phyloP scores from a whole-genome alignment of 2,329 filamentous ascomycete genomes.

The Huntiella decipiens region DNA sequence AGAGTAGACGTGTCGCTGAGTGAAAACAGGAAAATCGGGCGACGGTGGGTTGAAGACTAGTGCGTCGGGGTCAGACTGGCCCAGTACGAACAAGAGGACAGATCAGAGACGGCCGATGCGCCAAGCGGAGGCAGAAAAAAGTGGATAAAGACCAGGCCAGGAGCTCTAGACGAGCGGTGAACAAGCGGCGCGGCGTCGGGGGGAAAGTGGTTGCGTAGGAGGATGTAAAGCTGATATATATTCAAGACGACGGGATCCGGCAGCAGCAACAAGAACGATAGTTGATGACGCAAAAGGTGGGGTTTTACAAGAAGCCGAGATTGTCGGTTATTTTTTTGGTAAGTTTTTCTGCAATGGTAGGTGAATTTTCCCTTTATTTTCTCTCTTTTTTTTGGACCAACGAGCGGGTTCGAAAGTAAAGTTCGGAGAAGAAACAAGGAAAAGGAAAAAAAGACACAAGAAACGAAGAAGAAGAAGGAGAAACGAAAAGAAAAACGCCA shows the following conservation, averaged over 20 bases:
- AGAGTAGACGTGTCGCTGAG: conserved; percentile 1
- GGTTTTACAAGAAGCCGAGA: too few species aligned
- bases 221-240: too few species aligned
- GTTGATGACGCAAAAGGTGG: too few species aligned
- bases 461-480: conserved; percentile 8
- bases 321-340: too few species aligned
- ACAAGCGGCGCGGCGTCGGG: too few species aligned
- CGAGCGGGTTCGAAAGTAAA: conserved; percentile 2
- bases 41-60: neutral
- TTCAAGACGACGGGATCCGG: too few species aligned
- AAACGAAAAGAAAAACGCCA: conserved; percentile 4
- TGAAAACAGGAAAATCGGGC: neutral
- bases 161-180: too few species aligned
- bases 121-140: conserved; percentile 6
- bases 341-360: too few species aligned
- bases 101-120: conserved; percentile 5
- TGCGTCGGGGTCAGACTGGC: too few species aligned
- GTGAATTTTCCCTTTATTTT: too few species aligned
- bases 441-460: conserved; percentile 8
- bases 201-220: too few species aligned
- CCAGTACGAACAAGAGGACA: neutral
- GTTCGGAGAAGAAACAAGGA: conserved; percentile 8
- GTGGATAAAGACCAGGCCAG: neutral
- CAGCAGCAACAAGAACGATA: too few species aligned
- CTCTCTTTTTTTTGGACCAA: neutral